These are phyloP conservation scores for Elongisporangium prolatum DNA, from an alignment of 352 stramenopile species.

Conservation along the genomic window DNA sequence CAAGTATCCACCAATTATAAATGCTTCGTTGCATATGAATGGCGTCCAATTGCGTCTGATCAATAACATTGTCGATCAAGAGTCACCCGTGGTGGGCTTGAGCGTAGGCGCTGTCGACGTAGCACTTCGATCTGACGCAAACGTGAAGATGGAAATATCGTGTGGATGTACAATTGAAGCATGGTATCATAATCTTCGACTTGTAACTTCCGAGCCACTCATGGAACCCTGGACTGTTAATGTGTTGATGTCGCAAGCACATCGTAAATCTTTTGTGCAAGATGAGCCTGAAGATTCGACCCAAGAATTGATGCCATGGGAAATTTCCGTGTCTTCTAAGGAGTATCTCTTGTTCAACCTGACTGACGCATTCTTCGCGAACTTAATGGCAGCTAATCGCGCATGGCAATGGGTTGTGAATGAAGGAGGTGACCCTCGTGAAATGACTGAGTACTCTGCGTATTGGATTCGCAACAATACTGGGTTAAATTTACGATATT, in stretches of 20 bases:
- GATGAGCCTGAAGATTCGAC: conserved; percentile 13
- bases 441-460: conserved; percentile 80
- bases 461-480: conserved; percentile 88
- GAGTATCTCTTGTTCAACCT: conserved; percentile 73
- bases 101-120: conserved; percentile 39
- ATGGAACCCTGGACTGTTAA: conserved; percentile 75
- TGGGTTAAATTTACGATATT: conserved; percentile 72
- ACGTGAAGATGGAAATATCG: conserved; percentile 26
- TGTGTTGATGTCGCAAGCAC: conserved; percentile 30
- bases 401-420: conserved; percentile 77
- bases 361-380: conserved; percentile 78
- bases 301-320: conserved; percentile 26
- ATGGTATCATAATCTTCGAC: conserved; percentile 82
- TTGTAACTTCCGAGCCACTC: conserved; percentile 76
- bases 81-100: conserved; percentile 69
- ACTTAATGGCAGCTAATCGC: conserved; percentile 67
- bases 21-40: conserved; percentile 25
- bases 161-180: conserved; percentile 51
- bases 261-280: conserved; percentile 7
- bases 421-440: conserved; percentile 55
- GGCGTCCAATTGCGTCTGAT: conserved; percentile 66
- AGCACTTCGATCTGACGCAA: conserved; percentile 22
- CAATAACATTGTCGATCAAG: conserved; percentile 81
- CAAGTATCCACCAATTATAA: conserved; percentile 1
- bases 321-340: conserved; percentile 54